These are phyloP conservation scores for Penicillium sp. DNA, from an alignment of 2,329 filamentous ascomycete species.

Conservation along the genomic window DNA sequence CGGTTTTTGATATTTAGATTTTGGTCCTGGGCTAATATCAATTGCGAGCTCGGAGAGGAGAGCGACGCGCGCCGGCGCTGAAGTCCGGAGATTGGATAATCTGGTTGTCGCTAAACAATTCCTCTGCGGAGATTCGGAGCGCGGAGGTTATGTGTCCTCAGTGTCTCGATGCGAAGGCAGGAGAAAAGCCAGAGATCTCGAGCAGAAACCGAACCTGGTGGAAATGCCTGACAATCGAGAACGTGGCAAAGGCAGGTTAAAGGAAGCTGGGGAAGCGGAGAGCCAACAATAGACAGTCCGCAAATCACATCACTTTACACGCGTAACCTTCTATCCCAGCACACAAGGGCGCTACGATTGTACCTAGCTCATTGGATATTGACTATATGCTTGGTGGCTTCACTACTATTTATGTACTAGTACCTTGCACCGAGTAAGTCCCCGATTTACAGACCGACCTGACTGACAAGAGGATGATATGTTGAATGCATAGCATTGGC, in stretches of 20 bases:
- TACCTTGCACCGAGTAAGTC: too few species aligned
- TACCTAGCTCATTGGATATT: background rate
- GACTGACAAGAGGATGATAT: background rate
- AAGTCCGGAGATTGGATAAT: background rate
- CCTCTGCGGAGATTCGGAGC: slow-evolving; percentile 6
- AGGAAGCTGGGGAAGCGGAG: slow-evolving; percentile 8
- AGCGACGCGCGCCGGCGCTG: background rate
- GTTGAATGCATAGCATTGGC: slow-evolving; percentile 16
- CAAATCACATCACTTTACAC: slow-evolving; percentile 5
- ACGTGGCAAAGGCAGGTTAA: slow-evolving; percentile 3
- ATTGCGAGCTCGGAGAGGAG: background rate
- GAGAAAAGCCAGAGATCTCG: background rate
- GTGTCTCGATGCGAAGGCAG: background rate
- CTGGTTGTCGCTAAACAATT: slow-evolving; percentile 5
- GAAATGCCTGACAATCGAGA: background rate
- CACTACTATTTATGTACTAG: too few species aligned
- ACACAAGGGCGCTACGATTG: background rate
- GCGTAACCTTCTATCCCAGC: slow-evolving; percentile 1
- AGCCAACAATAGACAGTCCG: background rate
- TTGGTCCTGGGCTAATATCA: background rate
- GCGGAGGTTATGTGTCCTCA: slow-evolving; percentile 1
- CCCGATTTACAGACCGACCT: background rate
- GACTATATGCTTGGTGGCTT: background rate
- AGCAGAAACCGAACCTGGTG: background rate
- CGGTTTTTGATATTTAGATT: background rate